Evolutionary conservation across 1,139 yeast genomes (phyloP).

Genomic region (Hemisphaericaspora lyxosophila): DNA sequence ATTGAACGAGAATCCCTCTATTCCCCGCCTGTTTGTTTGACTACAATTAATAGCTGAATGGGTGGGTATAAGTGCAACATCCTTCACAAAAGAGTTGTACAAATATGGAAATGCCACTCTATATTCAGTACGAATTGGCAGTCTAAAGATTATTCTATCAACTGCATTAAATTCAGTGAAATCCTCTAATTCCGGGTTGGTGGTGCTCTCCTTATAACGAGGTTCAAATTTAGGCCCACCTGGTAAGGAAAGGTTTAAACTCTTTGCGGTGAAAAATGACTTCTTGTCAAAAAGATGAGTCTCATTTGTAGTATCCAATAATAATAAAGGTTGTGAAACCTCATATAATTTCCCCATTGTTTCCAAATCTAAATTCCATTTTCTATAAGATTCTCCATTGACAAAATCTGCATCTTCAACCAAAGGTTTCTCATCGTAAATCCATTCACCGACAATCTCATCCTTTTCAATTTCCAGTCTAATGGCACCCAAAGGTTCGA

Average conservation of each 20-base stretch:
- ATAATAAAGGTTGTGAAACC: conserved; percentile 66
- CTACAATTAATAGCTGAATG: conserved; percentile 58
- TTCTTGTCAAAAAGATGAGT: conserved; percentile 71
- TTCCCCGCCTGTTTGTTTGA: conserved; percentile 36
- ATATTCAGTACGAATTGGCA: conserved; percentile 77
- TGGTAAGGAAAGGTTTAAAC: conserved; percentile 80
- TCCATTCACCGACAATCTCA: conserved; percentile 69
- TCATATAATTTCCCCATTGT: conserved; percentile 68
- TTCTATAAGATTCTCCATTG: conserved; percentile 75
- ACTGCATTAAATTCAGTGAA: conserved; percentile 87
- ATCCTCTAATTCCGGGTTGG: conserved; percentile 68
- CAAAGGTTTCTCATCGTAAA: conserved; percentile 77
- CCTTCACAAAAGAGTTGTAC: conserved; percentile 75
- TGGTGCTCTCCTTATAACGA: conserved; percentile 56
- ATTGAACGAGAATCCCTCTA: conserved; percentile 58
- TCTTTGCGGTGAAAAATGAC: conserved; percentile 86
- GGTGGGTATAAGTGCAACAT: conserved; percentile 61
- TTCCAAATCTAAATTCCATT: conserved; percentile 65
- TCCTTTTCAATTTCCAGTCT: conserved; percentile 62
- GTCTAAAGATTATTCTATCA: conserved; percentile 80
- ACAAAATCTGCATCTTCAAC: conserved; percentile 52
- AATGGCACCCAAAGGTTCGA: conserved; percentile 71
- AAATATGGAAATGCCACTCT: conserved; percentile 82
- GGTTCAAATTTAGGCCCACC: conserved; percentile 98
- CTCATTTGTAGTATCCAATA: conserved; percentile 54